Conservation (phyloP, 139 green algal genomes). For the Pseudopediastrum boryanum region DNA sequence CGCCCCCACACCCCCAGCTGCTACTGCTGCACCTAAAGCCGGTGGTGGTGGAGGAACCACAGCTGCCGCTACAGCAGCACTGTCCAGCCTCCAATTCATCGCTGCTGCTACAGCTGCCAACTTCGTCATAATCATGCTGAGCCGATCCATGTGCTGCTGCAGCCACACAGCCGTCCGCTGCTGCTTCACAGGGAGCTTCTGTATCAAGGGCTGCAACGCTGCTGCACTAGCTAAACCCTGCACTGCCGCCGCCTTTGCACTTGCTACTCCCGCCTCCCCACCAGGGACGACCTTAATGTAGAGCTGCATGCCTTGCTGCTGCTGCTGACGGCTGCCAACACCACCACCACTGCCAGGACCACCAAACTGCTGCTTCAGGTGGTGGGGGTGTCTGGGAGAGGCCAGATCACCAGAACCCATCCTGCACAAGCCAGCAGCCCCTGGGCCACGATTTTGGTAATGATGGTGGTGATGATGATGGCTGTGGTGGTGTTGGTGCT, state of each 20-base stretch:
- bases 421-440: not conserved
- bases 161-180: slow-evolving; percentile 12
- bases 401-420: not conserved
- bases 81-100: slow-evolving; percentile 26
- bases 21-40: not conserved
- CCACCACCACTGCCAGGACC: not conserved
- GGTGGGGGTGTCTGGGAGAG: not conserved
- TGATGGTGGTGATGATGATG: not conserved
- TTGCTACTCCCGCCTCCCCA: not conserved
- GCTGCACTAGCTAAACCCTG: not conserved
- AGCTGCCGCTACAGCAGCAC: not conserved
- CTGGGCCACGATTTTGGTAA: not conserved
- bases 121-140: slow-evolving; percentile 16
- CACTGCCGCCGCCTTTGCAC: not conserved
- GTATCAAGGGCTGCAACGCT: not conserved
- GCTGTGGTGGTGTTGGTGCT: not conserved
- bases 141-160: slow-evolving; percentile 5
- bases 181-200: not conserved
- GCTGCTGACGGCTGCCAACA: not conserved
- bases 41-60: not conserved
- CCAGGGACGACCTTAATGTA: slow-evolving; percentile 16
- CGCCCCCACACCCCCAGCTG: not conserved
- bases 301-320: slow-evolving; percentile 20
- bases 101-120: slow-evolving; percentile 1
- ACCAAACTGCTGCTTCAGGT: not conserved